Conservation (phyloP, 495 filamentous ascomycete genomes). For the Letharia columbiana region DNA sequence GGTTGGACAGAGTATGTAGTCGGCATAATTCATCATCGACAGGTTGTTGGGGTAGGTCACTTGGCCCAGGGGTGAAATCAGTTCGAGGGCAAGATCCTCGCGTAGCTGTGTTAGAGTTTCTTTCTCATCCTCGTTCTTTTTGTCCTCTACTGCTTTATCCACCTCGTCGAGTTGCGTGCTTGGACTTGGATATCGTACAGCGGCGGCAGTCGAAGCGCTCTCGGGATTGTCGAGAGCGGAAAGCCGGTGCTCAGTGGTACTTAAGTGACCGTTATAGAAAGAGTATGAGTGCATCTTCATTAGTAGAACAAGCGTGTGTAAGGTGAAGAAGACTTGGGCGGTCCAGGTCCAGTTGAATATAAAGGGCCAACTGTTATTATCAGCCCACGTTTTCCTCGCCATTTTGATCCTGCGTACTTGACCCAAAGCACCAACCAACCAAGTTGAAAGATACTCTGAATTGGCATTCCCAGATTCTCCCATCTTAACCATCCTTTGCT, state of each 20-base stretch:
- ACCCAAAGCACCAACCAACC: conserved; percentile 80
- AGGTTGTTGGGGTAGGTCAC: conserved; percentile 89
- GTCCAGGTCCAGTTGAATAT: conserved; percentile 87
- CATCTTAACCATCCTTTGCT: conserved; percentile 56
- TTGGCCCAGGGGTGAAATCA: conserved; percentile 80
- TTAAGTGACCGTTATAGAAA: conserved; percentile 95
- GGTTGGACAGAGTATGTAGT: conserved; percentile 88
- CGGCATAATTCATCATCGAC: conserved; percentile 67
- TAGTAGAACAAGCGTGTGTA: conserved; percentile 80
- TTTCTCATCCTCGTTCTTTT: conserved; percentile 34
- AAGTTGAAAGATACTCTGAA: conserved; percentile 76
- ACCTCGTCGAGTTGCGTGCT: conserved; percentile 32
- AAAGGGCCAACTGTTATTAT: conserved; percentile 62
- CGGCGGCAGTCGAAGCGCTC: conserved; percentile 56
- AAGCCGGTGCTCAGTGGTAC: conserved; percentile 71
- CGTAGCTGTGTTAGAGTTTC: conserved; percentile 58
- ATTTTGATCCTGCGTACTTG: conserved; percentile 39
- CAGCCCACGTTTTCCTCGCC: conserved; percentile 19
- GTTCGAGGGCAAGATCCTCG: conserved; percentile 79
- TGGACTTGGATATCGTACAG: conserved; percentile 67
- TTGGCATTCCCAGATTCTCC: conserved; percentile 61
- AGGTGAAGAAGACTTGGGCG: conserved; percentile 86
- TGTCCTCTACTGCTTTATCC: conserved; percentile 30
- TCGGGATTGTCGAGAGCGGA: conserved; percentile 69
- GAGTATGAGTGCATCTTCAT: conserved; percentile 99